These are phyloP conservation scores for Fusarium pilosicola DNA, from an alignment of 2,329 filamentous ascomycete species.

Conservation along the genomic window DNA sequence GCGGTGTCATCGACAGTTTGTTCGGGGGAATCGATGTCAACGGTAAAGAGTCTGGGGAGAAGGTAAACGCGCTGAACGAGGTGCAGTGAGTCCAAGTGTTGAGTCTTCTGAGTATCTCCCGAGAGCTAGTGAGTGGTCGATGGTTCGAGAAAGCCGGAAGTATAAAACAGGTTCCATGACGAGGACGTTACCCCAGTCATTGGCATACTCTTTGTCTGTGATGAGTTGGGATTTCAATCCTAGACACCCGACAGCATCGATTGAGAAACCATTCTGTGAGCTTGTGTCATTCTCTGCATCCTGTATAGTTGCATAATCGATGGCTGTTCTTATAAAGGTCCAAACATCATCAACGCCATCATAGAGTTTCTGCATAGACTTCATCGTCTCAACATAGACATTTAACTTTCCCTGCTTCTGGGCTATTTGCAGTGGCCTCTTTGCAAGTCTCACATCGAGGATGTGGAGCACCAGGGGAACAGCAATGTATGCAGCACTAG, in stretches of 20 bases:
- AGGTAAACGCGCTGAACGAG: neutral
- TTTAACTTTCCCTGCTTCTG: slow-evolving; percentile 24
- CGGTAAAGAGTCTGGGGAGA: neutral
- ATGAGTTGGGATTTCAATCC: neutral
- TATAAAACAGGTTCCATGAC: slow-evolving; percentile 12
- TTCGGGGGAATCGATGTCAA: neutral
- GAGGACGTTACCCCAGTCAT: slow-evolving; percentile 21
- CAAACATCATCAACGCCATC: slow-evolving; percentile 27
- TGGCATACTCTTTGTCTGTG: neutral
- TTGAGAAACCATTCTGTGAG: no score
- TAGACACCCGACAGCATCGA: neutral
- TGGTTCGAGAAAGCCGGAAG: slow-evolving; percentile 16
- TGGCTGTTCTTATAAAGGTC: slow-evolving; percentile 9
- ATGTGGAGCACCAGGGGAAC: slow-evolving; percentile 25
- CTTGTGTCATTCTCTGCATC: neutral
- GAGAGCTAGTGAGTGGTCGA: slow-evolving; percentile 17
- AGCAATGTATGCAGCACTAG: slow-evolving; percentile 20
- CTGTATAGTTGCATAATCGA: slow-evolving; percentile 4
- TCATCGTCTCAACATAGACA: slow-evolving; percentile 22
- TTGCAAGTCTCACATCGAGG: slow-evolving; percentile 22
- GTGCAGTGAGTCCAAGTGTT: neutral
- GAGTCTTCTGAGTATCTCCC: slow-evolving; percentile 13
- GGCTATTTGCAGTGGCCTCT: slow-evolving; percentile 15
- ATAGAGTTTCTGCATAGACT: slow-evolving; percentile 13
- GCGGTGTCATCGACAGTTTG: no score